Conservation (phyloP, 305 asterid species). For the Caryopteris hybrid region DNA sequence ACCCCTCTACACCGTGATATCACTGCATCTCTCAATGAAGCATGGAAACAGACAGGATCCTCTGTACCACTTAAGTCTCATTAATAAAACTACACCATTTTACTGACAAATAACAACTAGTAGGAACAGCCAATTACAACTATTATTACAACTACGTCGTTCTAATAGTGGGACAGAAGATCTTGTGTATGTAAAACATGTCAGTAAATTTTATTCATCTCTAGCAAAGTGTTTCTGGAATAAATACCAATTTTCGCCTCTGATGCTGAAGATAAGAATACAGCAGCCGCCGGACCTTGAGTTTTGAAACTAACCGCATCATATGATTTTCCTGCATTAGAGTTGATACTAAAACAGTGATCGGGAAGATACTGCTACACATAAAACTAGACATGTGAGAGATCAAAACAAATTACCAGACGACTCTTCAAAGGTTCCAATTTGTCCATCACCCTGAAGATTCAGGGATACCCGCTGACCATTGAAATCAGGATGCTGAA, state of each 20-base stretch:
- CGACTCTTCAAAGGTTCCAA: constrained; percentile 46
- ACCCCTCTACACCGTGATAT: background rate
- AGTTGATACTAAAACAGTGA: background rate
- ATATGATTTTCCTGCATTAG: constrained; percentile 60
- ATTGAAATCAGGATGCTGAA: constrained; percentile 14
- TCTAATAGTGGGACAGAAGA: background rate
- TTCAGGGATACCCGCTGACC: constrained; percentile 25
- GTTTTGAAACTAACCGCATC: constrained; percentile 47
- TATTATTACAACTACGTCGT: background rate
- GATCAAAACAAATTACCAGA: constrained; percentile 36
- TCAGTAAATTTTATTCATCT: background rate
- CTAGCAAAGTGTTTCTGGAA: background rate
- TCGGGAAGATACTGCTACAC: background rate
- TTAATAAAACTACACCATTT: no score
- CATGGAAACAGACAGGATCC: no score
- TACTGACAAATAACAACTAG: no score
- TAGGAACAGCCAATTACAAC: no score
- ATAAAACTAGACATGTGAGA: background rate
- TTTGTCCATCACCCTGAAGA: constrained; percentile 37
- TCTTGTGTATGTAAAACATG: background rate
- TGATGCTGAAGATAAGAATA: constrained; percentile 26
- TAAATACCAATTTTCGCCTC: constrained; percentile 22
- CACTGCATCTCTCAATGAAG: background rate
- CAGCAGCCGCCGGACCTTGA: constrained; percentile 48
- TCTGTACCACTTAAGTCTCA: no score